Evolutionary conservation across 345 rosid species (phyloP), one percentile per base, ranked within the genome.

Genomic region (Balakata baccata): DNA sequence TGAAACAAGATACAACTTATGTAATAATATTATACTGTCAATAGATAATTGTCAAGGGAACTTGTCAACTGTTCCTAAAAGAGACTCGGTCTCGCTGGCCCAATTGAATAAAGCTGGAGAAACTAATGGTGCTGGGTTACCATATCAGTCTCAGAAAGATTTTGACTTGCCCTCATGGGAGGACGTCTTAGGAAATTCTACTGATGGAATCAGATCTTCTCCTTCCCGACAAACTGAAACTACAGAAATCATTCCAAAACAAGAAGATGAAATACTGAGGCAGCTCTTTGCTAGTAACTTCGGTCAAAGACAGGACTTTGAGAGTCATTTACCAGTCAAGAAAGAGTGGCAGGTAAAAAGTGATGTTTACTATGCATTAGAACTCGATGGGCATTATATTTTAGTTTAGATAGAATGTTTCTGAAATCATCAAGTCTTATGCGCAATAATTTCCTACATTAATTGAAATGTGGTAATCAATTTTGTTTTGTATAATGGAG

Each of bases 111-210:
- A 81, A 74, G 49, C 73, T 66, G 85, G 63, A 84, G 76, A 74
- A 23, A 54, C 56, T 61, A 77, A 70, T 68, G 83, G 69, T 66
- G 74, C 84, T 81, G 89, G 71, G 61, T 76, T 74, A 78, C 70
- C 86, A 68, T 80, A 80, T 85, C 87, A 85, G 77, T 47, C 86
- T 75, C 86, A 52, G 45, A 84, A 84, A 58, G 81, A 84, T 74
- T 82, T 77, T 81, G 93, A 84, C 64, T 79, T 86, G 52, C 80
- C 86, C 52, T 80, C 87, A 53, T 90, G 96, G 98, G 92, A 87
- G 81, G 88, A 87, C 71, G 79, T 80, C 68, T 66, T 87, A 57
- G 86, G 80, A 76, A 86, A 80, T 69, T 74, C 78, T 86, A 61
- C 78, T 46, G 53, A 82, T 79, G 88, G 86, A 50, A 77, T 51